phyloP scores from a whole-genome alignment of 129 eudicot species.

The Calendula officinalis region DNA sequence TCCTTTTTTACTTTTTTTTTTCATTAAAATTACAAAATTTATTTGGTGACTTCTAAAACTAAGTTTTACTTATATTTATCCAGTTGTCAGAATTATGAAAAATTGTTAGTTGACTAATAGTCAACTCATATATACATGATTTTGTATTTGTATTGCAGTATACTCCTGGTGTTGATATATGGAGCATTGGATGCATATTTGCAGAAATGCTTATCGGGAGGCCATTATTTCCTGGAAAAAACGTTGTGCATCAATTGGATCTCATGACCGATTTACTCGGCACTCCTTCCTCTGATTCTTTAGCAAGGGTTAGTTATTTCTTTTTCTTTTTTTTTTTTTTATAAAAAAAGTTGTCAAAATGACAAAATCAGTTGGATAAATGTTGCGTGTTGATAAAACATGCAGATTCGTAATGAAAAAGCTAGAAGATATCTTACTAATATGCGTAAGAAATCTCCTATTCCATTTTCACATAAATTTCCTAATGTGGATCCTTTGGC shows the following conservation, averaged over 20 bases:
- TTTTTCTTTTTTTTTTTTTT: background rate
- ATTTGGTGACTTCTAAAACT: too few species aligned
- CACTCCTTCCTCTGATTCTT: constrained; percentile 77
- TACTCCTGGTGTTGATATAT: constrained; percentile 89
- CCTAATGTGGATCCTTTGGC: constrained; percentile 76
- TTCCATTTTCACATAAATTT: constrained; percentile 69
- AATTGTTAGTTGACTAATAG: too few species aligned
- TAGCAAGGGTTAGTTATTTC: constrained; percentile 50
- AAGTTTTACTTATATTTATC: too few species aligned
- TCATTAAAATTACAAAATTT: background rate
- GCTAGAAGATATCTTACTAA: constrained; percentile 81
- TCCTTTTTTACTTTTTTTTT: too few species aligned
- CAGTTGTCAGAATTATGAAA: too few species aligned
- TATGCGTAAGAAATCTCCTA: constrained; percentile 71
- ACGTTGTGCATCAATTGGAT: constrained; percentile 86
- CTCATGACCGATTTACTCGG: constrained; percentile 90
- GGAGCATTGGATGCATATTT: constrained; percentile 98
- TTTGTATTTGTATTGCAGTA: constrained; percentile 47
- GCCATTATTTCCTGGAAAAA: constrained; percentile 92
- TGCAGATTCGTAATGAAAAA: constrained; percentile 90
- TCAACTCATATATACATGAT: too few species aligned
- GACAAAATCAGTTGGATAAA: background rate
- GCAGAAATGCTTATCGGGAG: constrained; percentile 86
- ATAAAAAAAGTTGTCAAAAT: background rate
- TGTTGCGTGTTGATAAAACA: constrained; percentile 1